Percentiles rank a stretch among this genome's conserved stretches.
Evolutionary conservation across 495 filamentous ascomycete genomes (phyloP).

Genomic region (Neurospora africana): DNA sequence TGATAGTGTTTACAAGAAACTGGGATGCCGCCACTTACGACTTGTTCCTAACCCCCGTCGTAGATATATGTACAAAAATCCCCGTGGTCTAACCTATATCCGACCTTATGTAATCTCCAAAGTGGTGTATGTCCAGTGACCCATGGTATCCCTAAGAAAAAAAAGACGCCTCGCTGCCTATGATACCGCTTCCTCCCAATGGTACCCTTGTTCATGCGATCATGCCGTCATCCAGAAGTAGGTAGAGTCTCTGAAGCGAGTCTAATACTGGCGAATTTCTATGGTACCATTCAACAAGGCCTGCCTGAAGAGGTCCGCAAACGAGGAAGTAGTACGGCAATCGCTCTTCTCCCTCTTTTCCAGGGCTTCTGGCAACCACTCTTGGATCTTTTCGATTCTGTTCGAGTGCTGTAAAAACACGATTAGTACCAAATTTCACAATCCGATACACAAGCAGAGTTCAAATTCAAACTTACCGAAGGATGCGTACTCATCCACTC

Average conservation of each 20-base stretch:
- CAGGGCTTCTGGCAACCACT: conserved; percentile 53
- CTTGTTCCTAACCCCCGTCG: background rate
- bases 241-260: background rate
- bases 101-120: background rate
- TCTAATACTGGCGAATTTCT: background rate
- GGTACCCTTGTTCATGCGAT: background rate
- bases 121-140: background rate
- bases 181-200: background rate
- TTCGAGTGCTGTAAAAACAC: conserved; percentile 44
- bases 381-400: conserved; percentile 57
- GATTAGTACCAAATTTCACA: background rate
- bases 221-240: background rate
- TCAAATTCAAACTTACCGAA: conserved; percentile 39
- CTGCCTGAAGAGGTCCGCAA: conserved; percentile 28
- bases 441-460: background rate
- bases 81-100: background rate
- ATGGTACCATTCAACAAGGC: conserved; percentile 15
- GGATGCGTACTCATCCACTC: conserved; percentile 86
- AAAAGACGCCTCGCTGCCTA: background rate
- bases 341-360: conserved; percentile 42
- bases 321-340: conserved; percentile 30
- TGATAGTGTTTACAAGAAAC: background rate
- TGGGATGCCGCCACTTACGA: background rate
- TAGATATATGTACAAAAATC: background rate
- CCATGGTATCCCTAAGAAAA: background rate